phyloP scores from a whole-genome alignment of 2,329 filamentous ascomycete species.

The Neonectria coccinea region DNA sequence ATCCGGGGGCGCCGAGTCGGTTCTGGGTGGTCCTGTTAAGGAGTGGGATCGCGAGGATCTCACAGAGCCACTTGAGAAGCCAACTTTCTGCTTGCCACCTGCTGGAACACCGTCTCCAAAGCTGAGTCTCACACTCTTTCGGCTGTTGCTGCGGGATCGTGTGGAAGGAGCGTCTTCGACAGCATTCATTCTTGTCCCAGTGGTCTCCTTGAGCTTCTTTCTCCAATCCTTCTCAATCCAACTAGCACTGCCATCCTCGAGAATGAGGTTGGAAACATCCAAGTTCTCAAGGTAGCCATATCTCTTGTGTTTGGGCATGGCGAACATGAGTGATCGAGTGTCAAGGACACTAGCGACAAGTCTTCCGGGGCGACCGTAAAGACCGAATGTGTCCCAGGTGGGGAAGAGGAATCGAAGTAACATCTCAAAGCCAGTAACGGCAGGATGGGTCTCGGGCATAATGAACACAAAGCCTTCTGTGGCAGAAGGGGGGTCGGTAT shows the following conservation, averaged over 20 bases:
- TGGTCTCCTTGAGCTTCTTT: slow-evolving; percentile 87
- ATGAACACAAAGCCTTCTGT: slow-evolving; percentile 97
- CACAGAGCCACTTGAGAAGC: slow-evolving; percentile 67
- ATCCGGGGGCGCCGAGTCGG: slow-evolving; percentile 64
- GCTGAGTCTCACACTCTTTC: slow-evolving; percentile 68
- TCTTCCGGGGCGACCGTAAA: slow-evolving; percentile 90
- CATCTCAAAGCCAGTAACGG: slow-evolving; percentile 94
- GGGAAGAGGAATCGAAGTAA: slow-evolving; percentile 93
- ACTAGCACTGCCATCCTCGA: slow-evolving; percentile 77
- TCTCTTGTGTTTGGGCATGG: slow-evolving; percentile 87
- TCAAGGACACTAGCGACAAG: slow-evolving; percentile 90
- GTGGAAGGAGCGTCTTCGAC: slow-evolving; percentile 62
- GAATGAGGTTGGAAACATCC: slow-evolving; percentile 85
- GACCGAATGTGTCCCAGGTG: slow-evolving; percentile 89
- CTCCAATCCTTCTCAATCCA: slow-evolving; percentile 95
- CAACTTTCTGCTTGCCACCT: slow-evolving; percentile 60
- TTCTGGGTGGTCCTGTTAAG: slow-evolving; percentile 57
- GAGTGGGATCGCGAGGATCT: slow-evolving; percentile 66
- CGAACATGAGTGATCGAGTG: slow-evolving; percentile 94
- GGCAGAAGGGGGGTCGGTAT: slow-evolving; percentile 79
- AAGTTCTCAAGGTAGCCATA: slow-evolving; percentile 92
- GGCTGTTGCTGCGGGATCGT: slow-evolving; percentile 67
- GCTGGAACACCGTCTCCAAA: slow-evolving; percentile 50
- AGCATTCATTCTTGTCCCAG: slow-evolving; percentile 79
- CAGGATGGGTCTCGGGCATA: slow-evolving; percentile 95